Percentiles rank a stretch among this genome's conserved stretches.
These are phyloP conservation scores for Penicillium sp. DNA, from an alignment of 2,329 filamentous ascomycete species.

Conservation along the genomic window DNA sequence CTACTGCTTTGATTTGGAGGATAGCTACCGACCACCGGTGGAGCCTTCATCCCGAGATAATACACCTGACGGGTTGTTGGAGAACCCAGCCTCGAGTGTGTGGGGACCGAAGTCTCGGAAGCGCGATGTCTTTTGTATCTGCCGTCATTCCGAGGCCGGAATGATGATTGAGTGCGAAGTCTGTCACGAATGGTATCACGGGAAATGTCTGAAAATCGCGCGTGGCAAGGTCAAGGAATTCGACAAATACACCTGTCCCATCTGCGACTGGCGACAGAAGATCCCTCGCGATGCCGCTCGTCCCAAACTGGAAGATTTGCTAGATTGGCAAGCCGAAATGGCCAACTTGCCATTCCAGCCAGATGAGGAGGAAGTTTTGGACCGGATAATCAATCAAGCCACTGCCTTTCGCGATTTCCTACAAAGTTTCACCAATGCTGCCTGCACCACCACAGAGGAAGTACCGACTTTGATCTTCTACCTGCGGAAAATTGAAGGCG, in stretches of 20 bases:
- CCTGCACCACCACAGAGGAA: constrained; percentile 76
- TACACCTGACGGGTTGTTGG: constrained; percentile 54
- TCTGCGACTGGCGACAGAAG: constrained; percentile 95
- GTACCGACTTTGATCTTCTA: constrained; percentile 90
- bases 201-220: constrained; percentile 96
- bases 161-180: constrained; percentile 99
- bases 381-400: constrained; percentile 80
- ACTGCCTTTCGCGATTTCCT: constrained; percentile 79
- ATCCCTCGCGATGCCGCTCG: constrained; percentile 94
- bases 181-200: constrained; percentile 99
- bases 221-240: constrained; percentile 97
- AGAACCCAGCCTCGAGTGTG: constrained; percentile 25
- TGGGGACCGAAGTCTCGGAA: constrained; percentile 49
- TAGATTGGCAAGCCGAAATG: constrained; percentile 79
- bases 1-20: constrained; percentile 84
- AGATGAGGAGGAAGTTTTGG: constrained; percentile 81
- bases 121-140: constrained; percentile 94
- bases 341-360: constrained; percentile 80
- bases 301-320: constrained; percentile 86
- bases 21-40: constrained; percentile 81
- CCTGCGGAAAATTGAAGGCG: constrained; percentile 91
- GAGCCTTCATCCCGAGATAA: constrained; percentile 87
- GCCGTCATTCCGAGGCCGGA: constrained; percentile 82
- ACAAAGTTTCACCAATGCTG: constrained; percentile 69
- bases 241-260: constrained; percentile 96